Evolutionary conservation across 768 basidiomycete genomes (phyloP), one percentile per base, ranked within the genome.

Genomic region (Rossbeevera mucosa): DNA sequence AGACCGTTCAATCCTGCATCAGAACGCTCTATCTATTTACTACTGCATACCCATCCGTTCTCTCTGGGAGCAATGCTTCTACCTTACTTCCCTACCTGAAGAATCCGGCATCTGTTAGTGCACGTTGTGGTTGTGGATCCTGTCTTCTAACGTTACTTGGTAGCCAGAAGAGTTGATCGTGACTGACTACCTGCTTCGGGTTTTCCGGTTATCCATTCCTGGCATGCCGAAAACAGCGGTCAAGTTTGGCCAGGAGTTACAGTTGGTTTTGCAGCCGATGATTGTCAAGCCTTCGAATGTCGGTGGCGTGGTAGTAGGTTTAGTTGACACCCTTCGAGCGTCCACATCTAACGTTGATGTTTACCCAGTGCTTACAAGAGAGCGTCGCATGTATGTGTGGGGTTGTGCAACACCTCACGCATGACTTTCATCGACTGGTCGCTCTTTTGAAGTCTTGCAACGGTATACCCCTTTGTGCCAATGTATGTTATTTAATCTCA

Each of bases 31-130:
- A 91, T 64, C 69, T 94, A 1, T 84, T 97, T 59, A 80, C 85
- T 6, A 81, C 84, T 2, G 90, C 93, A 0, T 85, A 93, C 67
- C 91, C 94, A 0, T 78, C 83, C 4, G 78, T 95, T 25, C 76
- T 99, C n/a, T 88, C 91, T 22, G 84, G 85, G 4, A 74, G 80
- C 1, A 88, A 91, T 55, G 96, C 94, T 0, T 85, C 85, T 2
- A 89, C 88, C 0, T 75, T 99, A 4, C 74, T 98, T 3, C 93
- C 94, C 0, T 98, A 97, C 65, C 76, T 99, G 45, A 93, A 92
- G 67, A 88, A 85, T 56, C 82, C 88, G 0, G 78, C 79, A 5
- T 83, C 85, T 14, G 92, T 94, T 65, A 61, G 81, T 69, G 46
- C 1, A n/a, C 25, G 22, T 22, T 26, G 20, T 47, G 36, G 30